Base-by-base conservation (phyloP, 164 flowering plant species). In the Cinnamomum chago region DNA sequence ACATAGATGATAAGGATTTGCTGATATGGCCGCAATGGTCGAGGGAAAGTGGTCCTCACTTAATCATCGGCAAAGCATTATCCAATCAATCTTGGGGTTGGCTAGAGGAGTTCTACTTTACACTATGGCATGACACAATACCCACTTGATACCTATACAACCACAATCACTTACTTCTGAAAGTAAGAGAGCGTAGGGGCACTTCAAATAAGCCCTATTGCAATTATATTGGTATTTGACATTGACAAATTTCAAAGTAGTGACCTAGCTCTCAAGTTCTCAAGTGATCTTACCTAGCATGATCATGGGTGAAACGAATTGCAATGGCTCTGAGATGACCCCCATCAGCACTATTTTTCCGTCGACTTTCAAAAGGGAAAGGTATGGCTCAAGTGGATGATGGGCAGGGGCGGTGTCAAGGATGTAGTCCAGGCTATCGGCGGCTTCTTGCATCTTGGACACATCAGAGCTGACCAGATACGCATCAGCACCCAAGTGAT, bases 231-330 rank as follows among this genome's bases (percentile, higher is more conserved):
- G 2, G 2, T 55, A 55, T 55, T 55, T 15, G 60, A 18, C n/a
- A 15, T 55, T 3, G 60, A 55, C 60, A 17, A 50, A 50, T 9
- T 50, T 50, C 11, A 9, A 50, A 50, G 7, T 9, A 50, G 52
- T 50, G 11, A 50, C 13, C 7, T 50, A 50, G 52, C 52, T n/a
- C 52, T 50, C 7, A 50, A 50, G 13, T 40, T 40, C 47, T 40
- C 60, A 55, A 15, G n/a, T 12, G 1, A 5, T 18, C 85, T 79
- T 33, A 94, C 98, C 95, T 14, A 89, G 89, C 88, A 92, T 88
- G 28, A 95, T 81, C 86, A 90, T 73, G 14, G 96, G 92, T n/a
- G 90, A 25, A 70, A 90, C 50, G 60, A 89, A 82, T 28, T 88
- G 81, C n/a, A 89, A 68, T 2, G 88, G 92, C 6, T 71, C 67